A percentile compares a stretch with the other conserved stretches of the same genome.
Conservation (phyloP, 139 green algal species). For the Ulvella scutata region DNA sequence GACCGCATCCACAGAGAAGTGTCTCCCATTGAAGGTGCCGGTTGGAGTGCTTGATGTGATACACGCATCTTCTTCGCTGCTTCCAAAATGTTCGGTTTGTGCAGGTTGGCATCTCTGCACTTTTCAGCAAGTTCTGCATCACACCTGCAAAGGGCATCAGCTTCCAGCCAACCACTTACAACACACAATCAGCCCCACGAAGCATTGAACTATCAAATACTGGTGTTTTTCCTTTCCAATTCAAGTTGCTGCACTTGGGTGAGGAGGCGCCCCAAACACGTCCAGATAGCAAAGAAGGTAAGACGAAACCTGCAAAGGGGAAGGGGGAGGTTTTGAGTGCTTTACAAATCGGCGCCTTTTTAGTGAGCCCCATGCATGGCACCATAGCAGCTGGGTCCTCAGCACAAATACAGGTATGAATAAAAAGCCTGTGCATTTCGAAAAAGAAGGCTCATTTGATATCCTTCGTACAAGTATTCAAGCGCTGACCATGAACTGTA, state of each 20-base stretch:
- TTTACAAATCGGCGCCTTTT: too few species aligned
- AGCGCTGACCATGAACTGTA: too few species aligned
- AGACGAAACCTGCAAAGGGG: too few species aligned
- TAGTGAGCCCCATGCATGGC: too few species aligned
- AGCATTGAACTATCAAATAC: conserved; percentile 50
- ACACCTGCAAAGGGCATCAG: conserved; percentile 52
- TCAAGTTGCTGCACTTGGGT: conserved; percentile 26
- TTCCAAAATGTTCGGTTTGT: conserved; percentile 9
- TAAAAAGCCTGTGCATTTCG: too few species aligned
- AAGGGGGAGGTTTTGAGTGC: too few species aligned
- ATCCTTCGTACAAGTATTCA: too few species aligned
- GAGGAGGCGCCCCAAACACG: not conserved
- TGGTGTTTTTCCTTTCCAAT: conserved; percentile 51
- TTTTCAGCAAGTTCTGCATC: conserved; percentile 61
- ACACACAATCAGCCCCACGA: conserved; percentile 44
- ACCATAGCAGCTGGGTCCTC: too few species aligned
- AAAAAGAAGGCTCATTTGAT: too few species aligned
- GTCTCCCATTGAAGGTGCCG: conserved; percentile 20
- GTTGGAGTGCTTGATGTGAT: not conserved
- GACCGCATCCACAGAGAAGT: conserved; percentile 29
- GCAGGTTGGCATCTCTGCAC: conserved; percentile 23
- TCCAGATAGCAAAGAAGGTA: not conserved
- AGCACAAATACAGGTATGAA: too few species aligned
- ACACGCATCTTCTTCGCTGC: not conserved
- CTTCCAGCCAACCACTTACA: conserved; percentile 58